A percentile compares a stretch with the other conserved stretches of the same genome.
Evolutionary conservation across 2,329 filamentous ascomycete species (phyloP).

Genomic region (Daldinia sp.): DNA sequence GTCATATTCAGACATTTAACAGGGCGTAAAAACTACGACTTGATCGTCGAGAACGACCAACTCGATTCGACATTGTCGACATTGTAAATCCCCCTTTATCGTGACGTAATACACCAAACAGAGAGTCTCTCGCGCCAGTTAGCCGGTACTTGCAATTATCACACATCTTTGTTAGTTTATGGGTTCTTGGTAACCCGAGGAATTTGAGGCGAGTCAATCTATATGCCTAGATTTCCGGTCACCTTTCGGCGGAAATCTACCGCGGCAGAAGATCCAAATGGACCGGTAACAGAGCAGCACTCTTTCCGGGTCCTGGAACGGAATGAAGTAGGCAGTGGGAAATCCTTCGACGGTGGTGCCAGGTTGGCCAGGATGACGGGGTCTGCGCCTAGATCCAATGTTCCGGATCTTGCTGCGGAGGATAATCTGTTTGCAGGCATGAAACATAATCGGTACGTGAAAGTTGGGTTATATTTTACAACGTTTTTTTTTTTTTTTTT

Average conservation of each 20-base stretch:
- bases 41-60: constrained; percentile 31
- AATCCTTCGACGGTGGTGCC: constrained; percentile 64
- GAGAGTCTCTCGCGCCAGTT: constrained; percentile 19
- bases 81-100: constrained; percentile 17
- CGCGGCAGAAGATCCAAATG: constrained; percentile 68
- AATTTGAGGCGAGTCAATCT: constrained; percentile 52
- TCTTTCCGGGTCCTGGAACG: constrained; percentile 72
- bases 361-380: constrained; percentile 57
- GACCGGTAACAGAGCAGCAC: constrained; percentile 60
- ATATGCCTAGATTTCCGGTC: constrained; percentile 73
- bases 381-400: constrained; percentile 55
- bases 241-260: constrained; percentile 72
- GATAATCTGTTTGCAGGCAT: constrained; percentile 71
- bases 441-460: constrained; percentile 68
- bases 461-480: constrained; percentile 25
- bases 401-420: constrained; percentile 56
- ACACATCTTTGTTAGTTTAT: constrained; percentile 40
- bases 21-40: constrained; percentile 32
- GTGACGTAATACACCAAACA: constrained; percentile 21
- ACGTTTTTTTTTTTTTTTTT: constrained; percentile 24
- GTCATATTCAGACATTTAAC: constrained; percentile 41
- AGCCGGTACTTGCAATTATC: constrained; percentile 27
- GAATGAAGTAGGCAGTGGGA: constrained; percentile 58
- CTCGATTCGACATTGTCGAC: constrained; percentile 25
- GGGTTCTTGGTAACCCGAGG: constrained; percentile 44